Base-by-base conservation (phyloP, 2,329 filamentous ascomycete genomes). In the Tolypocladium capitatum region DNA sequence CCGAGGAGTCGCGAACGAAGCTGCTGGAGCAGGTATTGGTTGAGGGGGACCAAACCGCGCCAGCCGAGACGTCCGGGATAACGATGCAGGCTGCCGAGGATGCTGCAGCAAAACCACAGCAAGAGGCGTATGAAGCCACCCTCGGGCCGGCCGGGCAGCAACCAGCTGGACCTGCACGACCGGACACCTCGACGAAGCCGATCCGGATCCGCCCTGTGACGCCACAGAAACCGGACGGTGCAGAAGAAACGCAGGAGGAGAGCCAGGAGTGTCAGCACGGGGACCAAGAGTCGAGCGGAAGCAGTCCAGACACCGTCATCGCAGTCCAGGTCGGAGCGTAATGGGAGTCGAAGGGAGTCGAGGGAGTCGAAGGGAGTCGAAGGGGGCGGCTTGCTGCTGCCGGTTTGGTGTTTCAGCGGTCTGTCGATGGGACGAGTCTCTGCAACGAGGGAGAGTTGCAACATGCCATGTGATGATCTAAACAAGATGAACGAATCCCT, bases 11-110 rank as follows among this genome's bases (percentile, higher is more conserved):
- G 3, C 53, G 50, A 9, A 60, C 56, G 1, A 59, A 53, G 1
- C 60, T 64, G 6, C 51, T 68, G 24, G 61, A 66, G 43, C 59
- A 61, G n/a, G 62, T 68, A 1, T 58, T 65, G 18, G 54, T 57
- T 0, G 54, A 53, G n/a, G 52, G 50, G 10, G 53, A 48, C 1
- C 45, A 51, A 3, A 47, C 41, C 21, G 53, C 55, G 16, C 52
- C 49, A n/a, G 54, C 56, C 11, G 59, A 59, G 21, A 52, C 27
- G 13, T 46, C 45, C 18, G 47, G 47, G 8, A 49, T 43, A 16
- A 46, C 45, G 7, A 43, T 50, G 9, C 36, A 47, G 45, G 33
- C 20, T 31, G 20, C 35, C 5, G 45, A 38, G 20, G 43, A 34
- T 9, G 14, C 31, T 1, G 31, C 30, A 27, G 21, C 14, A 13